Conservation (phyloP, 352 stramenopile genomes). For the Halophytophthora polymorphica region DNA sequence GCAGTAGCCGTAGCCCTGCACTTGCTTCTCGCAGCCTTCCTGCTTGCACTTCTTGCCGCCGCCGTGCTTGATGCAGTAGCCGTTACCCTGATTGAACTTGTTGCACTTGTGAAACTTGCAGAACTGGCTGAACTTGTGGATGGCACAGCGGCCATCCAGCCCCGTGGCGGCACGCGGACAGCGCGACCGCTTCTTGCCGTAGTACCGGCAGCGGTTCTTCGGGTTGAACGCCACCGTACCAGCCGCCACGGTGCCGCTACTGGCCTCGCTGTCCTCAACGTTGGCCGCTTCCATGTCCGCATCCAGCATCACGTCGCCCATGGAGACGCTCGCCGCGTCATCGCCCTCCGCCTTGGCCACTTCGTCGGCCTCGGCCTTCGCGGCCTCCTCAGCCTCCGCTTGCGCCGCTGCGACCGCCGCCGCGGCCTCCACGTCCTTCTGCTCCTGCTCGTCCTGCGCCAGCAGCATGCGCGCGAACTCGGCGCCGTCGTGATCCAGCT, state of each 20-base stretch:
- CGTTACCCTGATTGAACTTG: conserved; percentile 86
- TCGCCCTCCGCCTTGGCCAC: conserved; percentile 15
- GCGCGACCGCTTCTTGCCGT: conserved; percentile 64
- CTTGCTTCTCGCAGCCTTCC: conserved; percentile 74
- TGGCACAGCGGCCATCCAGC: conserved; percentile 67
- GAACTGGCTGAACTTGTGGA: conserved; percentile 85
- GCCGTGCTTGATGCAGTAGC: conserved; percentile 83
- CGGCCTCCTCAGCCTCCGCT: conserved; percentile 10
- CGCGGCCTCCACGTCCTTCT: conserved; percentile 20
- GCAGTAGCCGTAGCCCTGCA: conserved; percentile 84
- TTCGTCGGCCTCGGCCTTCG: conserved; percentile 5
- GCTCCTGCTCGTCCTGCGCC: conserved; percentile 58
- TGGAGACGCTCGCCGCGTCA: conserved; percentile 13
- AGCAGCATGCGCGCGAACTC: conserved; percentile 75
- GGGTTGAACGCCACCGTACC: conserved; percentile 18
- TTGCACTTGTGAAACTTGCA: conserved; percentile 72
- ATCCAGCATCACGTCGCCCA: conserved; percentile 17
- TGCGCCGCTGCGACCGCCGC: conserved; percentile 1
- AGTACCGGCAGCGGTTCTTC: conserved; percentile 65
- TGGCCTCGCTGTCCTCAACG: conserved; percentile 6
- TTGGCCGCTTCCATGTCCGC: conserved; percentile 10
- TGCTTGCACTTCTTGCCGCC: conserved; percentile 84
- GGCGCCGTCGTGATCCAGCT: conserved; percentile 65
- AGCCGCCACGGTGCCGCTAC: conserved; percentile 5
- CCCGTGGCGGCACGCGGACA: conserved; percentile 67